Evolutionary conservation across 2,329 filamentous ascomycete genomes (phyloP).

Genomic region (Mycosphaerelloides madeirae): DNA sequence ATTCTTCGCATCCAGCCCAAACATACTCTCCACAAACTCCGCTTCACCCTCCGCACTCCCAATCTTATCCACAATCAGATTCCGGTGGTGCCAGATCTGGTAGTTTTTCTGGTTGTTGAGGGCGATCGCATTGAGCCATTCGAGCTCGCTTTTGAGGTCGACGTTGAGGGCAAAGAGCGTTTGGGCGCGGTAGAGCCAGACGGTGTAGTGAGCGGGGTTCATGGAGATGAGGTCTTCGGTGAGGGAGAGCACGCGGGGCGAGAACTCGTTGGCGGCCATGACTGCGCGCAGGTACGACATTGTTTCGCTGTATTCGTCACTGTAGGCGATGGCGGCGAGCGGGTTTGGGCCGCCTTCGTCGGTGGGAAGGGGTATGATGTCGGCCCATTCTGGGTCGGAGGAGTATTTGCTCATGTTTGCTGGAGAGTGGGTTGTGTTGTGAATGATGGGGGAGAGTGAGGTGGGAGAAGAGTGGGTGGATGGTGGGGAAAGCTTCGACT

Average conservation of each 20-base stretch:
- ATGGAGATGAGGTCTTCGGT: conserved; percentile 86
- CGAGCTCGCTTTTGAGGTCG: conserved; percentile 65
- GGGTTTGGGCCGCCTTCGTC: conserved; percentile 71
- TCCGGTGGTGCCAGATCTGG: conserved; percentile 80
- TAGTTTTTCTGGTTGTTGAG: conserved; percentile 92
- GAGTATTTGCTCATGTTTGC: conserved; percentile 48
- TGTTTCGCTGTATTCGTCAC: conserved; percentile 82
- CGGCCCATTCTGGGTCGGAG: conserved; percentile 73
- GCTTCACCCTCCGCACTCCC: conserved; percentile 50
- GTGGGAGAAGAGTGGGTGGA: neutral
- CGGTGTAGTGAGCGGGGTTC: conserved; percentile 97
- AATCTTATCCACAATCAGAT: conserved; percentile 54
- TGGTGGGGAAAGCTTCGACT: no score
- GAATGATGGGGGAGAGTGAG: neutral
- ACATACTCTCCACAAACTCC: conserved; percentile 73
- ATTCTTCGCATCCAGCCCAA: conserved; percentile 86
- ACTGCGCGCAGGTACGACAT: conserved; percentile 90
- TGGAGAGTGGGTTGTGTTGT: conserved; percentile 1
- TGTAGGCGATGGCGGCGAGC: conserved; percentile 88
- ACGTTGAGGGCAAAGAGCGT: conserved; percentile 65
- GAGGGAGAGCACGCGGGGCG: conserved; percentile 69
- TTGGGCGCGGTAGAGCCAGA: conserved; percentile 91
- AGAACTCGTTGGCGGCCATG: conserved; percentile 84
- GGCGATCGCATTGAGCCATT: conserved; percentile 81
- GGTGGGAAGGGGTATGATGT: conserved; percentile 76